Base-by-base conservation (phyloP, 2,329 filamentous ascomycete genomes). In the Pyrenochaeta sp. region DNA sequence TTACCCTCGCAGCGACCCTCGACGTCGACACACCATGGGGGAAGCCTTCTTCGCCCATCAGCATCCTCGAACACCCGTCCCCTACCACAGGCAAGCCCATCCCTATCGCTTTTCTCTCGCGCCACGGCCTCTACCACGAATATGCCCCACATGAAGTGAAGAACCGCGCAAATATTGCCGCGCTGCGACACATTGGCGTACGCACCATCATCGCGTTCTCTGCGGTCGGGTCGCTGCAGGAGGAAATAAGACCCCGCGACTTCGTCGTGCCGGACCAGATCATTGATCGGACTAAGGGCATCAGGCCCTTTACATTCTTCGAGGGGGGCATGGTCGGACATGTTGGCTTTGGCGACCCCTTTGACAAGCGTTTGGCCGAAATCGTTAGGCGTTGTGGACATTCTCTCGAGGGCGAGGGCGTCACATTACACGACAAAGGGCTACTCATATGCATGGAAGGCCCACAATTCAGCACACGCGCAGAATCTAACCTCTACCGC, bases 381-480 rank as follows among this genome's bases (percentile, higher is more conserved):
- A 84, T 97, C 10, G 90, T 98, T 60, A 85, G 89, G 73, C 83
- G 84, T 56, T 97, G 93, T 77, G 93, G 93, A 10, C 84, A 87
- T 72, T 84, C 82, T 57, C 85, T 97, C 77, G 87, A 91, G 71
- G 93, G 94, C 48, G 92, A 97, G 5, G 92, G 91, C 51, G 91
- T 97, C 19, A 86, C 86, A 15, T 81, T 98, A 68, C 95, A 99
- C 78, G 89, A 91, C 68, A 88, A 87, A 67, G 95, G 94, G 44
- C 92, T 90, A 1, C 81, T 98, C 59, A 85, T 99, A 69, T 97
- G 93, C 82, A 99, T 99, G 91, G 95, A 99, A 85, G 95, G 95
- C n/a, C 95, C 95, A 22, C 93, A 97, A 72, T 99, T 99, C 85
- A 95, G 91, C 61, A 98, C 95, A 19, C 92, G 95, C 62, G 94